phyloP scores from a whole-genome alignment of 2,329 filamentous ascomycete species.

The Alternaria dauci region DNA sequence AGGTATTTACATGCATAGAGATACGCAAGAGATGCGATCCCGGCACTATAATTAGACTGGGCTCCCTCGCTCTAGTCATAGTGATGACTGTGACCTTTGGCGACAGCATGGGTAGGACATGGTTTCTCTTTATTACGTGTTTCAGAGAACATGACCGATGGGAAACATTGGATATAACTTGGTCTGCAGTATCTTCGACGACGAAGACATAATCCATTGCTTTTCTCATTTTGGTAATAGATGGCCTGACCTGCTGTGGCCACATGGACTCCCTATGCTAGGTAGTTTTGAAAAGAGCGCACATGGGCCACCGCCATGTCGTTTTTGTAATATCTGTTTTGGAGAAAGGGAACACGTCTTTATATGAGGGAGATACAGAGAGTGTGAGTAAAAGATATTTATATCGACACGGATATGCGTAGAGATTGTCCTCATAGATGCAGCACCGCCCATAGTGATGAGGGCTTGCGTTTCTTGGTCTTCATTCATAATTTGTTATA shows the following conservation, averaged over 20 bases:
- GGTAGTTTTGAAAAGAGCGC: too few species aligned
- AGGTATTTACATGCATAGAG: not conserved
- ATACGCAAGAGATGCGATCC: fast-evolving
- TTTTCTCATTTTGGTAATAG: not conserved
- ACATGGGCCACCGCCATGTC: not conserved
- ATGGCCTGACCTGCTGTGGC: not conserved
- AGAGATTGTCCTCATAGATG: too few species aligned
- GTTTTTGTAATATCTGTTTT: too few species aligned
- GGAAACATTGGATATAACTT: not conserved
- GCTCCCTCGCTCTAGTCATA: not conserved
- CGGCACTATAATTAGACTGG: not conserved
- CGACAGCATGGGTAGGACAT: not conserved
- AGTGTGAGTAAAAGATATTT: not conserved
- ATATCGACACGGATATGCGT: not conserved
- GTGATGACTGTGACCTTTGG: not conserved
- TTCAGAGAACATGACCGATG: not conserved
- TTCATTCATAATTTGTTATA: too few species aligned
- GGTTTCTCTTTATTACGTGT: not conserved
- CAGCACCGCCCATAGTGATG: too few species aligned
- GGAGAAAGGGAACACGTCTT: not conserved
- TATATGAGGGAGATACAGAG: fast-evolving
- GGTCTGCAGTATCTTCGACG: not conserved
- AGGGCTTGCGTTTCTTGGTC: too few species aligned
- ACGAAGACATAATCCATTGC: not conserved
- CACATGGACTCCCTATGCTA: fast-evolving